A percentile compares a stretch with the other conserved stretches of the same genome.
These are phyloP conservation scores for Kodamaea sp. DNA, from an alignment of 1,139 yeast species.

Conservation along the genomic window DNA sequence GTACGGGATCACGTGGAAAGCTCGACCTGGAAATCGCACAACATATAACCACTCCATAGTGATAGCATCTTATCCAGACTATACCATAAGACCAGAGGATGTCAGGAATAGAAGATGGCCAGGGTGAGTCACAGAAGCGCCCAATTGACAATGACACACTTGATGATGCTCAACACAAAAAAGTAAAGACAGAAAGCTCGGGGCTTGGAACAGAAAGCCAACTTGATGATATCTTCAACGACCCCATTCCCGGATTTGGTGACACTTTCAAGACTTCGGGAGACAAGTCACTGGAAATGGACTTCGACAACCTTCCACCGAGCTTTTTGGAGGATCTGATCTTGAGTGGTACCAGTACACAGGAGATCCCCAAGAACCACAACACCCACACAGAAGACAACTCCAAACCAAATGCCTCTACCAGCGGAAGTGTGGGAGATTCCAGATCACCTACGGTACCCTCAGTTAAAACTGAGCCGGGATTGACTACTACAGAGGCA, in stretches of 20 bases:
- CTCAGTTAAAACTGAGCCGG: slow-evolving; percentile 6
- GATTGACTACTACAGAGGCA: not conserved
- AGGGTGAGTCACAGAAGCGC: slow-evolving; percentile 4
- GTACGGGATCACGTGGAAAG: too few relatives aligned
- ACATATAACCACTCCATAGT: too few relatives aligned
- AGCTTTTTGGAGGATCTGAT: slow-evolving; percentile 19
- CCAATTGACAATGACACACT: slow-evolving; percentile 5
- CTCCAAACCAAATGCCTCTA: too few relatives aligned
- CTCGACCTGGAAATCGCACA: too few relatives aligned
- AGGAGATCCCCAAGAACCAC: not conserved
- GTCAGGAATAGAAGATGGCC: slow-evolving; percentile 1
- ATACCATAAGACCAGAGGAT: too few relatives aligned
- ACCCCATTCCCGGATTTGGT: slow-evolving; percentile 20
- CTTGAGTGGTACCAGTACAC: slow-evolving; percentile 1
- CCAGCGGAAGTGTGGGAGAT: too few relatives aligned
- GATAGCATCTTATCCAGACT: too few relatives aligned
- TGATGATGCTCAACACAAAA: slow-evolving; percentile 8
- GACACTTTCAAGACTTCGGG: slow-evolving; percentile 3
- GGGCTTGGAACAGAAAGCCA: slow-evolving; percentile 17
- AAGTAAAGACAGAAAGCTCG: slow-evolving; percentile 7
- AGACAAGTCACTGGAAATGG: slow-evolving; percentile 15
- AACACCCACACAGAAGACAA: too few relatives aligned
- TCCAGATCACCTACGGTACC: too few relatives aligned
- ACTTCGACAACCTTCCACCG: slow-evolving; percentile 22
- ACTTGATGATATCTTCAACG: slow-evolving; percentile 23